These are phyloP conservation scores for Phtheirospermum japonicum DNA, from an alignment of 257 asterid genomes.

Conservation along the genomic window DNA sequence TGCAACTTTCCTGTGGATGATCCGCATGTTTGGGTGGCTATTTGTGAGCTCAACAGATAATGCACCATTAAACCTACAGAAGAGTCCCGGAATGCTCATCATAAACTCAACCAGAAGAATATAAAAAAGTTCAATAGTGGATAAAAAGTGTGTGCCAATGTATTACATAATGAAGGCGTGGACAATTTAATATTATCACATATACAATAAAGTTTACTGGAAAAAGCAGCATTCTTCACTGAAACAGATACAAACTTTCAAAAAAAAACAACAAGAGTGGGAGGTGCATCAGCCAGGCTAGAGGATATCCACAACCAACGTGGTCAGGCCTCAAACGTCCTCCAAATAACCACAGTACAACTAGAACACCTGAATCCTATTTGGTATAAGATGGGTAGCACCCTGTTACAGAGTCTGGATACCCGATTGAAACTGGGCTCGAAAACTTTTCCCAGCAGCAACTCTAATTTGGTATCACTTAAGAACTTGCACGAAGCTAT, in stretches of 20 bases:
- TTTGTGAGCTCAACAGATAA: slow-evolving; percentile 78
- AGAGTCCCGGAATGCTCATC: slow-evolving; percentile 25
- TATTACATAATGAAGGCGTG: slow-evolving; percentile 3
- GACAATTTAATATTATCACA: slow-evolving; percentile 9
- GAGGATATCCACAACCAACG: slow-evolving; percentile 18
- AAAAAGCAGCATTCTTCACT: slow-evolving; percentile 20
- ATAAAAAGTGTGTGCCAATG: neutral
- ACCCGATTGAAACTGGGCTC: slow-evolving; percentile 3
- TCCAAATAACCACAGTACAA: slow-evolving; percentile 4
- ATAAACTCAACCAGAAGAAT: slow-evolving; percentile 16
- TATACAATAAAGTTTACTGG: neutral
- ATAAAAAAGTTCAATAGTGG: slow-evolving; percentile 13
- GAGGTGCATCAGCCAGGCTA: slow-evolving; percentile 20
- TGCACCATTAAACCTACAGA: slow-evolving; percentile 89
- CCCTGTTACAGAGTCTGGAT: slow-evolving; percentile 7
- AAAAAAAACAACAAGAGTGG: slow-evolving; percentile 14
- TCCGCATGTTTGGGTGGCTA: slow-evolving; percentile 85
- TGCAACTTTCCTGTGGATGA: slow-evolving; percentile 93
- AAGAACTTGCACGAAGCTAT: slow-evolving; percentile 21
- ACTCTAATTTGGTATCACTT: slow-evolving; percentile 8
- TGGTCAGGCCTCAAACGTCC: slow-evolving; percentile 8
- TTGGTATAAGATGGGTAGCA: slow-evolving; percentile 21
- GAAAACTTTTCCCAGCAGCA: neutral
- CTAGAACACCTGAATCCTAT: slow-evolving; percentile 18
- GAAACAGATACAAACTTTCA: slow-evolving; percentile 15